Percentiles rank a stretch among this genome's conserved stretches.
Evolutionary conservation across 2,329 filamentous ascomycete genomes (phyloP).

Genomic region (Xylaria sp.): DNA sequence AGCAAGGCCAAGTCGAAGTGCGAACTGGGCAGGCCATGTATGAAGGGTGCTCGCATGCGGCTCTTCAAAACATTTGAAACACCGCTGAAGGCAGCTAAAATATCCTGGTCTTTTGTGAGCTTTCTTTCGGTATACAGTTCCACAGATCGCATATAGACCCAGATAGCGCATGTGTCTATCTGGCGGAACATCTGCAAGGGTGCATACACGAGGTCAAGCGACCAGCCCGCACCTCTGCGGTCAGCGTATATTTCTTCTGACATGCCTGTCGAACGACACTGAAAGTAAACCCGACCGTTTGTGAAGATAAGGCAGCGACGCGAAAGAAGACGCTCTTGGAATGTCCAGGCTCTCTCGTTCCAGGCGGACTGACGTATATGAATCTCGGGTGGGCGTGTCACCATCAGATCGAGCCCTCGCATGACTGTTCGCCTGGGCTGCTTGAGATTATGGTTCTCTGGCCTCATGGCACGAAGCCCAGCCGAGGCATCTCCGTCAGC

Average conservation of each 20-base stretch:
- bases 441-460: slow-evolving; percentile 11
- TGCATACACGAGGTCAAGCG: slow-evolving; percentile 46
- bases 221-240: slow-evolving; percentile 43
- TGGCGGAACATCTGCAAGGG: slow-evolving; percentile 47
- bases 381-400: slow-evolving; percentile 41
- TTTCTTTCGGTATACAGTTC: slow-evolving; percentile 47
- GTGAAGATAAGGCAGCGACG: slow-evolving; percentile 52
- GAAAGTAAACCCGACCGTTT: slow-evolving; percentile 48
- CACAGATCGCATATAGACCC: slow-evolving; percentile 49
- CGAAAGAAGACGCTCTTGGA: slow-evolving; percentile 53
- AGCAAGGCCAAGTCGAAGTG: slow-evolving; percentile 52
- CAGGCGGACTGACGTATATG: slow-evolving; percentile 46
- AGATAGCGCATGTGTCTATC: slow-evolving; percentile 43
- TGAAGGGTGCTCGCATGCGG: slow-evolving; percentile 43
- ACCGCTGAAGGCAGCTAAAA: slow-evolving; percentile 51
- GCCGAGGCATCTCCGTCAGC: slow-evolving; percentile 26
- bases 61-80: slow-evolving; percentile 45
- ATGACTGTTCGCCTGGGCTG: slow-evolving; percentile 2
- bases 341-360: slow-evolving; percentile 54
- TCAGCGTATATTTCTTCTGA: slow-evolving; percentile 49
- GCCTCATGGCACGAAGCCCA: slow-evolving; percentile 18
- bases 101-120: slow-evolving; percentile 46
- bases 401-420: slow-evolving; percentile 40
- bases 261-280: slow-evolving; percentile 46
- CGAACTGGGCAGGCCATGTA: slow-evolving; percentile 49